Conservation (phyloP, 2,329 filamentous ascomycete genomes). For the Venturia asperata region DNA sequence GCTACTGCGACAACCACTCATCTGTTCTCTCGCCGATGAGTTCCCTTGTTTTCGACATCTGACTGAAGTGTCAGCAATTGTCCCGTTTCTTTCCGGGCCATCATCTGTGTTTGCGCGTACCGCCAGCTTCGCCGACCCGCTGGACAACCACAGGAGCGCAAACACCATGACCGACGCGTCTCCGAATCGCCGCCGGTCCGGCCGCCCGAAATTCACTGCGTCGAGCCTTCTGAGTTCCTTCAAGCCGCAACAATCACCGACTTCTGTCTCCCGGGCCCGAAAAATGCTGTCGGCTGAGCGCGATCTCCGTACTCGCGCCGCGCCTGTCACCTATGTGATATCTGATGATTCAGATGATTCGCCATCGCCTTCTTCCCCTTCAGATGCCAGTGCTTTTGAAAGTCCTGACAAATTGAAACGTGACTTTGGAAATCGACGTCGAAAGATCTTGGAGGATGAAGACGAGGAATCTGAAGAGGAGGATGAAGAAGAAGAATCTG, state of each 20-base stretch:
- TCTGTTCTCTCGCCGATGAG: not conserved
- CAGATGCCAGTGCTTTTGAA: slow-evolving; percentile 15
- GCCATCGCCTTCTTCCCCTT: not conserved
- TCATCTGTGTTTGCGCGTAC: not conserved
- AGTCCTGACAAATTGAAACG: slow-evolving; percentile 13
- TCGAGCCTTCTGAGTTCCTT: slow-evolving; percentile 27
- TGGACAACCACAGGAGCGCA: not conserved
- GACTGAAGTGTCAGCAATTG: not conserved
- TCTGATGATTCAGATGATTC: slow-evolving; percentile 20
- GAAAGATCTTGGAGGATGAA: not conserved
- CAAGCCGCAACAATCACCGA: slow-evolving; percentile 25
- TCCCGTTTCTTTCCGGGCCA: not conserved
- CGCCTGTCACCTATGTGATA: slow-evolving; percentile 15
- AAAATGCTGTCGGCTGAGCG: slow-evolving; percentile 17
- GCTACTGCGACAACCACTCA: not conserved
- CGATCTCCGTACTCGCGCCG: slow-evolving; percentile 14
- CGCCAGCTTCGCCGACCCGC: not conserved
- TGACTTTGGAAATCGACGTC: not conserved
- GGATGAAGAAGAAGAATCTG: not conserved
- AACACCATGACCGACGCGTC: not conserved
- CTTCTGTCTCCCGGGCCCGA: slow-evolving; percentile 22
- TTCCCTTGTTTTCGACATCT: not conserved
- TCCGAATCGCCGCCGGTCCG: not conserved
- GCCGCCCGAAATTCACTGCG: not conserved
- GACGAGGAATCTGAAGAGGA: not conserved